Evolutionary conservation across 1,139 yeast genomes (phyloP).

Genomic region (Kodamaea suecica): DNA sequence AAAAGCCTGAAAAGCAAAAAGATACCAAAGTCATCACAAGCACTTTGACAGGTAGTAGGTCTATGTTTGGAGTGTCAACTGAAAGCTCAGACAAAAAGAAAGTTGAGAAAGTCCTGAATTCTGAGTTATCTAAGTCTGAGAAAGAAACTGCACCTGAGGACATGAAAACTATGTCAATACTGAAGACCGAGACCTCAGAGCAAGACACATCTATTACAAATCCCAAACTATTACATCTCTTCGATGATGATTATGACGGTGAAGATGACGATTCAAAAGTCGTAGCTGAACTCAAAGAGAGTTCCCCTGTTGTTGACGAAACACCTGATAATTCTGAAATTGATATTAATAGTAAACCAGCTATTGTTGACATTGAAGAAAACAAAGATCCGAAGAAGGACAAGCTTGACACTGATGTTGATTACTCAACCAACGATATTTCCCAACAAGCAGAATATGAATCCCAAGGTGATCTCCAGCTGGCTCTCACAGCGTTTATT

Average conservation of each 20-base stretch:
- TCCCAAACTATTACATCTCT: conserved; percentile 14
- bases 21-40: conserved; percentile 3
- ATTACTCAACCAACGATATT: no score
- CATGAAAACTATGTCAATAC: background rate
- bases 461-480: no score
- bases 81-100: background rate
- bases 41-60: conserved; percentile 7
- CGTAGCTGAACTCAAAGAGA: background rate
- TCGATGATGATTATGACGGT: conserved; percentile 15
- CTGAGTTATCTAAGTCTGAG: background rate
- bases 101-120: background rate
- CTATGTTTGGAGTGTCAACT: conserved; percentile 4
- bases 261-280: background rate
- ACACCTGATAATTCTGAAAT: background rate
- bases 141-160: background rate
- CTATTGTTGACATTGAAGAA: no score
- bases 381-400: background rate
- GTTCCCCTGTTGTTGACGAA: background rate
- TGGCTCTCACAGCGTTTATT: background rate
- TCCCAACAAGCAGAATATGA: no score
- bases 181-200: background rate
- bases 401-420: no score
- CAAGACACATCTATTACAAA: conserved; percentile 10
- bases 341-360: background rate
- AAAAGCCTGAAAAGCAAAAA: conserved; percentile 1